Evolutionary conservation across 1,284 basidiomycete genomes (phyloP).

Genomic region (Amylostereum areolatum): DNA sequence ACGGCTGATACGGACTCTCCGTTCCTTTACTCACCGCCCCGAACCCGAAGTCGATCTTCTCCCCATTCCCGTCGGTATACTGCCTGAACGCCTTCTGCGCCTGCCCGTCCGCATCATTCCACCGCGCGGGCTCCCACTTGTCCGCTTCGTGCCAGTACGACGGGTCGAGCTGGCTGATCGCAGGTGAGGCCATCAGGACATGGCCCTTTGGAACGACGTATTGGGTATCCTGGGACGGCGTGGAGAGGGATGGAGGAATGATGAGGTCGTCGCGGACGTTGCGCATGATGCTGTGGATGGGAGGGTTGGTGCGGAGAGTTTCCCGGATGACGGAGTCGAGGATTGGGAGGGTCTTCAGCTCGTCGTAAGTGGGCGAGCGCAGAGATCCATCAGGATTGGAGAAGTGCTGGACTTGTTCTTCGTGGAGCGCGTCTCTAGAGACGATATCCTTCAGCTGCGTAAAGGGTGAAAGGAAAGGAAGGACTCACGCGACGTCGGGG

Average conservation of each 20-base stretch:
- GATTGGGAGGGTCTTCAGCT: conserved; percentile 77
- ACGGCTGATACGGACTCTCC: conserved; percentile 89
- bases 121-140: conserved; percentile 79
- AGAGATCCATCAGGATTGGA: conserved; percentile 77
- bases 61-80: conserved; percentile 70
- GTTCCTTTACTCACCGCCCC: conserved; percentile 92
- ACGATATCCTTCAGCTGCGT: neutral
- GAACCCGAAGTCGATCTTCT: conserved; percentile 95
- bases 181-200: conserved; percentile 87
- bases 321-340: conserved; percentile 91
- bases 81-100: conserved; percentile 71
- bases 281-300: conserved; percentile 90
- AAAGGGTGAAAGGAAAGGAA: neutral
- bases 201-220: conserved; percentile 92
- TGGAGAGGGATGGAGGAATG: conserved; percentile 76
- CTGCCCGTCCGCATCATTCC: conserved; percentile 76
- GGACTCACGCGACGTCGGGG: conserved; percentile 68
- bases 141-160: conserved; percentile 71
- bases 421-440: conserved; percentile 68
- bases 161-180: conserved; percentile 87
- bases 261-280: conserved; percentile 82
- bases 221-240: conserved; percentile 64
- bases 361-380: conserved; percentile 82
- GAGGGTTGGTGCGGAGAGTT: conserved; percentile 88
- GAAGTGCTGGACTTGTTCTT: conserved; percentile 87